Conservation (phyloP, 768 basidiomycete species). For the Tricholoma matsutake region DNA sequence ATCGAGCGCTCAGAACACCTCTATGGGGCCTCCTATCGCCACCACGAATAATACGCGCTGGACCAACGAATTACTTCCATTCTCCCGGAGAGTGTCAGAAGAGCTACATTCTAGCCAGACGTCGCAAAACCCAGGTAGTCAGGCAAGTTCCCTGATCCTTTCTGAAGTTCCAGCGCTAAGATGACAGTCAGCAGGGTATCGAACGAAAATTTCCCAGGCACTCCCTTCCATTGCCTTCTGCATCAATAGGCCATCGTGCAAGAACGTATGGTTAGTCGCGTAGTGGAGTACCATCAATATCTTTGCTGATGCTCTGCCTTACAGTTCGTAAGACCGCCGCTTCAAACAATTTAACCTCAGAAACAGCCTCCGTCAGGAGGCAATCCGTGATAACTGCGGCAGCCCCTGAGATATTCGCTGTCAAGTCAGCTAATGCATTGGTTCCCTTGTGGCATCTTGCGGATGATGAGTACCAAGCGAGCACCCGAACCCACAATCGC, state of each 20-base stretch:
- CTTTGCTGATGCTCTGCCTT: neutral
- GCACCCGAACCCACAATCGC: conserved; percentile 3
- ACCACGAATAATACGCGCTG: neutral
- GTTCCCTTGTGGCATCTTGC: conserved; percentile 16
- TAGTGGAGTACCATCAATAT: neutral
- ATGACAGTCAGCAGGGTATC: neutral
- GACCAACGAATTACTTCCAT: neutral
- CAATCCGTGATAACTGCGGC: conserved; percentile 10
- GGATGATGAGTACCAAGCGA: conserved; percentile 15
- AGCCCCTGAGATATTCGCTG: neutral
- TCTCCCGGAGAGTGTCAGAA: neutral
- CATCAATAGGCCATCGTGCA: conserved; percentile 2
- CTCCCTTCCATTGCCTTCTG: conserved; percentile 1
- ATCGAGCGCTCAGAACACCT: neutral
- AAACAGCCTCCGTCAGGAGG: conserved; percentile 5
- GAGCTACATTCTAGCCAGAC: neutral
- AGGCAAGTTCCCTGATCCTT: neutral
- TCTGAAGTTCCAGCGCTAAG: neutral
- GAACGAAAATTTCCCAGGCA: neutral
- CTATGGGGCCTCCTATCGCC: neutral
- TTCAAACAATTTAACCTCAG: neutral
- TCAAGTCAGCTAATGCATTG: conserved; percentile 7
- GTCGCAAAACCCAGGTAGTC: neutral
- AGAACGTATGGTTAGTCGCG: conserved; percentile 9
- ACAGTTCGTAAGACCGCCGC: conserved; percentile 8